Conservation (phyloP, 257 asterid genomes). For the Mitragyna speciosa region DNA sequence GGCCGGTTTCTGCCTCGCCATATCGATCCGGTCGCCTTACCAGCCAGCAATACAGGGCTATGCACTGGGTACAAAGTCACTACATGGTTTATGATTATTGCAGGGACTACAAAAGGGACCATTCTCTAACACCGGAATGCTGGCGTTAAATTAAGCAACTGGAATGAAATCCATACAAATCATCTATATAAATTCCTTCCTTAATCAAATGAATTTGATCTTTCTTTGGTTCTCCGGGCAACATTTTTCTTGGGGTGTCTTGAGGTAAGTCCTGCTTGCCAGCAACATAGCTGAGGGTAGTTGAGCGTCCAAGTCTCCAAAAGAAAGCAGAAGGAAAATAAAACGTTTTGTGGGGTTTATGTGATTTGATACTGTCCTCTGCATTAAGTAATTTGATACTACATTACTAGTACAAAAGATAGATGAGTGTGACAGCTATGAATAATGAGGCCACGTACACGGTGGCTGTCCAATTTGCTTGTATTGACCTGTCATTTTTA, state of each 20-base stretch:
- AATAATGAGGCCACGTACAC: slow-evolving; percentile 10
- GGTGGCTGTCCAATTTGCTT: slow-evolving; percentile 15
- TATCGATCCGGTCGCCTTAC: slow-evolving; percentile 62
- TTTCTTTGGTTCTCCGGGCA: background rate
- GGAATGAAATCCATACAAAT: background rate
- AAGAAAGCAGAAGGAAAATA: background rate
- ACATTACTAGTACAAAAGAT: background rate
- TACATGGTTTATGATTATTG: slow-evolving; percentile 71
- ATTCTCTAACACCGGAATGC: slow-evolving; percentile 80
- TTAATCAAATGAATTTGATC: background rate
- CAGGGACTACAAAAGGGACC: slow-evolving; percentile 71
- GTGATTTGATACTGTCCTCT: background rate
- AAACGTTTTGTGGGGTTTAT: background rate
- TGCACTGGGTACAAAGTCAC: slow-evolving; percentile 76
- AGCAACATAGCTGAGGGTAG: slow-evolving; percentile 30
- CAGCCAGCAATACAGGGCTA: slow-evolving; percentile 49
- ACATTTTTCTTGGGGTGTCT: slow-evolving; percentile 25
- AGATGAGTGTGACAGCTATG: slow-evolving; percentile 7
- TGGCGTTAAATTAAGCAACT: slow-evolving; percentile 26
- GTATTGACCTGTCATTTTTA: slow-evolving; percentile 27
- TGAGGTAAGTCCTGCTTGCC: slow-evolving; percentile 46
- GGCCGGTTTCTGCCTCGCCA: slow-evolving; percentile 66
- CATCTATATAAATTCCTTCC: background rate
- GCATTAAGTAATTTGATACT: background rate
- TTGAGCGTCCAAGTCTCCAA: slow-evolving; percentile 45